Base-by-base conservation (phyloP, 352 stramenopile genomes). In the Phytophthora kernoviae region DNA sequence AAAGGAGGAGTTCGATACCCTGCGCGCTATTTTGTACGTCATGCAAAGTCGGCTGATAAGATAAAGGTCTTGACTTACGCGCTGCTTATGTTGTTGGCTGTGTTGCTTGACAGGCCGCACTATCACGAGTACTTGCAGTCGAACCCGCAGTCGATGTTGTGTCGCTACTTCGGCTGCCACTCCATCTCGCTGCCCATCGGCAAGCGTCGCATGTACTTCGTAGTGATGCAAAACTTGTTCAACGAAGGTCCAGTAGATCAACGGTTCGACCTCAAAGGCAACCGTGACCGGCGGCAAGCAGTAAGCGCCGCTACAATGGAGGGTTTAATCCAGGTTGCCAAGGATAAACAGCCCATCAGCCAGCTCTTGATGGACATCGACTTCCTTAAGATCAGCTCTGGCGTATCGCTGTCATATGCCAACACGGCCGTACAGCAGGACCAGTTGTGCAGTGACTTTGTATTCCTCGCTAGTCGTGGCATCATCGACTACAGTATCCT, bases 401-500 rank as follows among this genome's bases (percentile, higher is more conserved):
- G 81, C 5, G 82, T 94, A 24, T 58, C 70, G 14, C 56, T 93
- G 8, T 77, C 83, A 5, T 75, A 81, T 10, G 43, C 55, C 1
- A 73, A 73, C 32, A 81, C 79, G 0, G 55, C 70, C 4, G 41
- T 62, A 17, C 51, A 89, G 9, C 75, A 93, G 46, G 79, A 79
- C 17, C 84, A 92, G 52, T 60, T 94, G 5, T 91, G 84, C 52
- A 83, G 85, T 44, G 86, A 94, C 55, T 84, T 94, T 24, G 75
- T 90, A 8, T 94, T 94, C 58, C 73, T 94, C 22, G 86, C 83
- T 12, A 90, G 81, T 24, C 84, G 82, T 14, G 81, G 82, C 17
- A 94, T 94, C 59, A 93, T 94, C 36, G 86, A 94, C 60, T 94
- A 94, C 61, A 93, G 83, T 48, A 86, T 94, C 21, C 49, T 94